A percentile compares a stretch with the other conserved stretches of the same genome.
These are phyloP conservation scores for Chaetomiaceae sp. DNA, from an alignment of 2,329 filamentous ascomycete genomes.

Conservation along the genomic window DNA sequence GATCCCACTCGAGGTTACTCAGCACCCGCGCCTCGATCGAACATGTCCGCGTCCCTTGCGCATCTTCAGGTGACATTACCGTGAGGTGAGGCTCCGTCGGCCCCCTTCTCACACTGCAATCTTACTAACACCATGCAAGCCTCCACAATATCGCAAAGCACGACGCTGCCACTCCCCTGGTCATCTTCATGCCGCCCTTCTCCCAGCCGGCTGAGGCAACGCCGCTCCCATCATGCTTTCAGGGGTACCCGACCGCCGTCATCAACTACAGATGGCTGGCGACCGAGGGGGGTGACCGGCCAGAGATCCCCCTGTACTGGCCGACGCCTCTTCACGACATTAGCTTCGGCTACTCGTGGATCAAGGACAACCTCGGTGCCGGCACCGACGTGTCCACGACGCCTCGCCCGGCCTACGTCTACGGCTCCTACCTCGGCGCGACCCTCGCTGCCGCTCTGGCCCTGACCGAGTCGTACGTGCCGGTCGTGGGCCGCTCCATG, in stretches of 20 bases:
- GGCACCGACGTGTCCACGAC: neutral
- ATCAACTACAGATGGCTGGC: conserved; percentile 57
- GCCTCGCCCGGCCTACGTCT: conserved; percentile 41
- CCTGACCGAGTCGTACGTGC: conserved; percentile 49
- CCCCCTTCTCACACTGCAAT: neutral
- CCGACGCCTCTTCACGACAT: conserved; percentile 56
- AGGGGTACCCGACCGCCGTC: conserved; percentile 44
- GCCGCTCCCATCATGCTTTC: conserved; percentile 40
- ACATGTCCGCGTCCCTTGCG: conserved; percentile 43
- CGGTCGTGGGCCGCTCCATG: conserved; percentile 34
- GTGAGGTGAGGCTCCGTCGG: conserved; percentile 42
- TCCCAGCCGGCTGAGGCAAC: conserved; percentile 30
- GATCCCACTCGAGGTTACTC: conserved; percentile 10
- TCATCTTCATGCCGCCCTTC: conserved; percentile 53
- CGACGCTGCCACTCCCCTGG: conserved; percentile 39
- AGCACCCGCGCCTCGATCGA: conserved; percentile 31
- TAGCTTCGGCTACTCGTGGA: conserved; percentile 50
- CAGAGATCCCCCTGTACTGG: conserved; percentile 40
- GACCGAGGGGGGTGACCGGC: conserved; percentile 1
- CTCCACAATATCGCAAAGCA: conserved; percentile 44
- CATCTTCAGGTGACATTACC: conserved; percentile 46
- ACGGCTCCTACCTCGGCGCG: conserved; percentile 55
- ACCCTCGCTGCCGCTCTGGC: conserved; percentile 53
- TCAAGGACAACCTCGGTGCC: conserved; percentile 39
- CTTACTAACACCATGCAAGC: conserved; percentile 33